Evolutionary conservation across 1,284 basidiomycete genomes (phyloP).

Genomic region (Leccinum cinnamomeum): DNA sequence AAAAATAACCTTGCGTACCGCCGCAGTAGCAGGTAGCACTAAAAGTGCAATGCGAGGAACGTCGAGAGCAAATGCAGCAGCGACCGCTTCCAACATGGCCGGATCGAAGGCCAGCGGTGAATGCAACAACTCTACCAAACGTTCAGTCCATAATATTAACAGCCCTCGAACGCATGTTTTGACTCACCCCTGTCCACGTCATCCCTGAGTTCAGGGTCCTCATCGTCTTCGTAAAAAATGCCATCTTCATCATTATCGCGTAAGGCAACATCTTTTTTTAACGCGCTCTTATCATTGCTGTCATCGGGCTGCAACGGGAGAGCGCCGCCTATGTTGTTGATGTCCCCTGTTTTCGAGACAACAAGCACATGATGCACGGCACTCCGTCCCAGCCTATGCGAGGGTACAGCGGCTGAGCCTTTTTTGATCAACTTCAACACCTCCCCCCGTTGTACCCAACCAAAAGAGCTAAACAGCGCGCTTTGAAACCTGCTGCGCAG

Average conservation of each 20-base stretch:
- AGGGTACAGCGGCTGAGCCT: constrained; percentile 25
- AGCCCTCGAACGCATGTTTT: constrained; percentile 3
- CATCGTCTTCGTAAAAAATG: constrained; percentile 23
- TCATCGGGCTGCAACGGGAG: constrained; percentile 9
- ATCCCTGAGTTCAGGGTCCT: constrained; percentile 24
- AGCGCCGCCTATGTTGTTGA: constrained; percentile 50
- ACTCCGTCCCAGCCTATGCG: constrained; percentile 30
- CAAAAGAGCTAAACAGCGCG: constrained; percentile 51
- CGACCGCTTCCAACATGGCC: constrained; percentile 63
- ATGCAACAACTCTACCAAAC: constrained; percentile 42
- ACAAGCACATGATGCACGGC: constrained; percentile 62
- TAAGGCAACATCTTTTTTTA: constrained; percentile 1
- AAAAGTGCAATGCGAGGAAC: constrained; percentile 67
- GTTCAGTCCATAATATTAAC: constrained; percentile 5
- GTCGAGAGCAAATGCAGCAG: constrained; percentile 67
- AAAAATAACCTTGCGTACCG: constrained; percentile 59
- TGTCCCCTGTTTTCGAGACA: constrained; percentile 49
- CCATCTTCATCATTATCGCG: constrained; percentile 16
- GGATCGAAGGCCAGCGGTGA: constrained; percentile 54
- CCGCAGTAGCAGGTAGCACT: constrained; percentile 58
- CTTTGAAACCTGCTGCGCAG: constrained; percentile 53
- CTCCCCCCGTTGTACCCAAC: constrained; percentile 52
- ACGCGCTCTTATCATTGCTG: neutral
- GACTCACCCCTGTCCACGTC: constrained; percentile 26
- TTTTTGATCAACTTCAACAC: constrained; percentile 46